phyloP scores from a whole-genome alignment of 352 stramenopile genomes.

The Phytophthora idaei region DNA sequence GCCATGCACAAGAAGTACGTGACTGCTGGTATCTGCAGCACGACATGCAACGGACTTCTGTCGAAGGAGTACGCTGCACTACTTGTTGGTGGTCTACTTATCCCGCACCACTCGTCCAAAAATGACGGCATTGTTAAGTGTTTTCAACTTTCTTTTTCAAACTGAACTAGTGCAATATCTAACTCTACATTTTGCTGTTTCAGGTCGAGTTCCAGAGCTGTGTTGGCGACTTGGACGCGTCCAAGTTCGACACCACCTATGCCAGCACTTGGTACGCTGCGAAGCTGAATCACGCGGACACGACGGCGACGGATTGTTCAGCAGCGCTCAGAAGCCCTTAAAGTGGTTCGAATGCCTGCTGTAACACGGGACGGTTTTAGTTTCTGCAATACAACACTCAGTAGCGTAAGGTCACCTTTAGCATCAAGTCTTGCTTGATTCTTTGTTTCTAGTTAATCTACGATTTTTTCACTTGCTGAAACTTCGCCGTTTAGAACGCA shows the following conservation, averaged over 20 bases:
- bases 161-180: not conserved
- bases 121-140: slow-evolving; percentile 60
- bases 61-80: slow-evolving; percentile 45
- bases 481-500: no score
- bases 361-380: slow-evolving; percentile 7
- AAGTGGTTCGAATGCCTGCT: slow-evolving; percentile 69
- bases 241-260: slow-evolving; percentile 42
- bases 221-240: slow-evolving; percentile 38
- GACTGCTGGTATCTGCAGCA: slow-evolving; percentile 47
- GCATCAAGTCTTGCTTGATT: no score
- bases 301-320: slow-evolving; percentile 56
- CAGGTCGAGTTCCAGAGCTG: slow-evolving; percentile 71
- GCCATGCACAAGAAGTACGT: slow-evolving; percentile 43
- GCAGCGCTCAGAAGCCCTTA: slow-evolving; percentile 54
- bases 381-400: no score
- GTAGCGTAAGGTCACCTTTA: not conserved
- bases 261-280: slow-evolving; percentile 54
- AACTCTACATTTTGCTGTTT: slow-evolving; percentile 8
- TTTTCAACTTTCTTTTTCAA: not conserved
- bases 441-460: no score
- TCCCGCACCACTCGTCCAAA: slow-evolving; percentile 52
- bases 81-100: slow-evolving; percentile 36
- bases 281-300: slow-evolving; percentile 67
- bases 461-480: no score
- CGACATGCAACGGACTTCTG: slow-evolving; percentile 41